Percentiles rank a stretch among this genome's conserved stretches.
Evolutionary conservation across 1,139 yeast genomes (phyloP).

Genomic region (Chernovozyma sophiae-reginae): DNA sequence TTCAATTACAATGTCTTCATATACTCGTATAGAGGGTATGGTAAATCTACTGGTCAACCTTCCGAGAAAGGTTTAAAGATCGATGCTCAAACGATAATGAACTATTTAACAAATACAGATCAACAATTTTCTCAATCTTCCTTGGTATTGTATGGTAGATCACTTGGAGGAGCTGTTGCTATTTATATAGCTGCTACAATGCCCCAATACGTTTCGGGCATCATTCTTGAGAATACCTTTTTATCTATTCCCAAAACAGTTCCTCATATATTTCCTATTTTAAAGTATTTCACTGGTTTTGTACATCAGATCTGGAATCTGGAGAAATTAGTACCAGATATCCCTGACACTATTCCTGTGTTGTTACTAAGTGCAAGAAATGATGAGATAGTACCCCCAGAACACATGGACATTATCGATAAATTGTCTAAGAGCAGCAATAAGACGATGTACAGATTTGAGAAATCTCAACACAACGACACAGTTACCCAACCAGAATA

Average conservation of each 20-base stretch:
- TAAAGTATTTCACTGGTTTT: slow-evolving; percentile 52
- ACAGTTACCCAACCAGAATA: slow-evolving; percentile 69
- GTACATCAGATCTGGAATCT: slow-evolving; percentile 86
- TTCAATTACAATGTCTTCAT: slow-evolving; percentile 77
- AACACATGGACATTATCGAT: slow-evolving; percentile 66
- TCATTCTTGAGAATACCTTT: slow-evolving; percentile 85
- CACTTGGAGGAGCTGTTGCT: slow-evolving; percentile 94
- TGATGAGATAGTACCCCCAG: slow-evolving; percentile 92
- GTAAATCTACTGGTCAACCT: slow-evolving; percentile 75
- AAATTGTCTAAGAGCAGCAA: slow-evolving; percentile 41
- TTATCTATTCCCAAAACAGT: slow-evolving; percentile 73
- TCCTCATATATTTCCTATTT: slow-evolving; percentile 74
- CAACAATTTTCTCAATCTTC: slow-evolving; percentile 50
- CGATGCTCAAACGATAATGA: slow-evolving; percentile 75
- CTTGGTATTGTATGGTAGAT: slow-evolving; percentile 77
- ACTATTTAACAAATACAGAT: slow-evolving; percentile 50
- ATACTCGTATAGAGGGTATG: slow-evolving; percentile 91
- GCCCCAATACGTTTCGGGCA: slow-evolving; percentile 49
- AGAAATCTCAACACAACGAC: slow-evolving; percentile 71
- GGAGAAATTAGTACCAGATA: slow-evolving; percentile 51
- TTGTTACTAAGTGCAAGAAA: slow-evolving; percentile 67
- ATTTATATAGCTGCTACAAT: slow-evolving; percentile 68
- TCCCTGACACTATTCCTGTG: slow-evolving; percentile 58
- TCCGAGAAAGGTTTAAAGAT: slow-evolving; percentile 74
- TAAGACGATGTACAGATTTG: slow-evolving; percentile 51